These are phyloP conservation scores for Volutella citrinella DNA, from an alignment of 2,329 filamentous ascomycete genomes.

Conservation along the genomic window DNA sequence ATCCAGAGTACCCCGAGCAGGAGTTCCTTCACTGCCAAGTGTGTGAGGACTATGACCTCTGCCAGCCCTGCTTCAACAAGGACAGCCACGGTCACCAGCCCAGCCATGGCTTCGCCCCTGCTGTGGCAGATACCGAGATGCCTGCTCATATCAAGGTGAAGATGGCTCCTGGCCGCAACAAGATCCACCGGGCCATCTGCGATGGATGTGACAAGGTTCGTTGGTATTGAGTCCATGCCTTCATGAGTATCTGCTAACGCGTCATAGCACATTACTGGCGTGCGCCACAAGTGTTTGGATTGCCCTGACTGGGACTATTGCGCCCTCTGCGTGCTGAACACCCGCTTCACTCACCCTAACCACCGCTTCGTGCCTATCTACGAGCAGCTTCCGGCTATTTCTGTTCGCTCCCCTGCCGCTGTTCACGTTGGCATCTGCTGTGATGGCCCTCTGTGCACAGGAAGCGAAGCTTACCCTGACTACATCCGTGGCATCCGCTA, in stretches of 20 bases:
- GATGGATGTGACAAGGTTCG: slow-evolving; percentile 84
- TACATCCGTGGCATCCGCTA: slow-evolving; percentile 89
- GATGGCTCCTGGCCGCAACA: slow-evolving; percentile 76
- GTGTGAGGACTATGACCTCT: slow-evolving; percentile 92
- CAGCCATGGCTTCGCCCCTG: slow-evolving; percentile 73
- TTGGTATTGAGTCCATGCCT: too few relatives aligned
- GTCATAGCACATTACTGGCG: slow-evolving; percentile 66
- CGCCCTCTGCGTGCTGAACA: slow-evolving; percentile 66
- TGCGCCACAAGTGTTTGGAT: slow-evolving; percentile 94
- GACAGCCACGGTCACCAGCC: slow-evolving; percentile 89
- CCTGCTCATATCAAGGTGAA: slow-evolving; percentile 61
- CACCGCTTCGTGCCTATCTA: slow-evolving; percentile 92
- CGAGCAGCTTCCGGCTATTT: slow-evolving; percentile 53
- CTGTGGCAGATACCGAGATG: slow-evolving; percentile 60
- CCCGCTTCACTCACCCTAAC: slow-evolving; percentile 67
- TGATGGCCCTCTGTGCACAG: slow-evolving; percentile 83
- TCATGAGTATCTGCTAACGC: too few relatives aligned
- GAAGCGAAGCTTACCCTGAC: slow-evolving; percentile 48
- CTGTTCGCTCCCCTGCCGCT: slow-evolving; percentile 26
- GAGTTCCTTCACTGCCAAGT: slow-evolving; percentile 81
- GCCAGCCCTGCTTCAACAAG: slow-evolving; percentile 72
- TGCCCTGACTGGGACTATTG: slow-evolving; percentile 99
- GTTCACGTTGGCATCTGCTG: slow-evolving; percentile 87
- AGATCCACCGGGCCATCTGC: slow-evolving; percentile 83
- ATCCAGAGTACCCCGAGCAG: slow-evolving; percentile 64